Percentiles rank a stretch among this genome's conserved stretches.
These are phyloP conservation scores for Scenedesmus sp. DNA, from an alignment of 163 green algal genomes.

Conservation along the genomic window DNA sequence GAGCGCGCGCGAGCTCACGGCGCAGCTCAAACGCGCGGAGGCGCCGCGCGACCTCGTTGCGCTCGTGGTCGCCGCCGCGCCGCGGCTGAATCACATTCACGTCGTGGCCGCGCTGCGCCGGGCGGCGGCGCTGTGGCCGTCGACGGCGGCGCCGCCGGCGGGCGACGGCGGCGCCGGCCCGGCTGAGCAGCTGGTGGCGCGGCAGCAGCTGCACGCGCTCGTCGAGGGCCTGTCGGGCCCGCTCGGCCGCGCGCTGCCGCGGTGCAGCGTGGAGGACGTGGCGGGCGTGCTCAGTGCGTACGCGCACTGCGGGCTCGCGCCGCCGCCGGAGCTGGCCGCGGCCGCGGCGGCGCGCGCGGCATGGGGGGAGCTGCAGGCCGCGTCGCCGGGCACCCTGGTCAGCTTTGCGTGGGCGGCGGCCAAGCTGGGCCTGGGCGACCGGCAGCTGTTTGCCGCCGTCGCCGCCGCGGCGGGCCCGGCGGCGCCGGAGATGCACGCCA, in stretches of 20 bases:
- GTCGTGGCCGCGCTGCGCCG: conserved; percentile 9
- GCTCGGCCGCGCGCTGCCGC: background rate
- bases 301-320: background rate
- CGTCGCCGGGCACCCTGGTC: background rate
- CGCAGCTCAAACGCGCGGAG: background rate
- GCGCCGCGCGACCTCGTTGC: background rate
- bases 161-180: background rate
- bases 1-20: too few species aligned
- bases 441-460: background rate
- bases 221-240: background rate
- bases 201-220: conserved; percentile 34
- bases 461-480: too few species aligned
- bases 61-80: background rate
- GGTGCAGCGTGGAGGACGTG: background rate
- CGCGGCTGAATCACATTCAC: conserved; percentile 15
- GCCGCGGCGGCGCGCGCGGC: background rate
- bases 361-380: background rate
- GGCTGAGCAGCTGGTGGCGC: background rate
- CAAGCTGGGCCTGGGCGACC: background rate
- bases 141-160: background rate
- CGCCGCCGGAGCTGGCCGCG: background rate
- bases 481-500: too few species aligned
- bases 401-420: background rate
- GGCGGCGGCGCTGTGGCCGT: conserved; percentile 14
- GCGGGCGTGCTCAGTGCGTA: background rate